These are phyloP conservation scores for Calcarisporium arbuscula DNA, from an alignment of 2,329 filamentous ascomycete species.

Conservation along the genomic window DNA sequence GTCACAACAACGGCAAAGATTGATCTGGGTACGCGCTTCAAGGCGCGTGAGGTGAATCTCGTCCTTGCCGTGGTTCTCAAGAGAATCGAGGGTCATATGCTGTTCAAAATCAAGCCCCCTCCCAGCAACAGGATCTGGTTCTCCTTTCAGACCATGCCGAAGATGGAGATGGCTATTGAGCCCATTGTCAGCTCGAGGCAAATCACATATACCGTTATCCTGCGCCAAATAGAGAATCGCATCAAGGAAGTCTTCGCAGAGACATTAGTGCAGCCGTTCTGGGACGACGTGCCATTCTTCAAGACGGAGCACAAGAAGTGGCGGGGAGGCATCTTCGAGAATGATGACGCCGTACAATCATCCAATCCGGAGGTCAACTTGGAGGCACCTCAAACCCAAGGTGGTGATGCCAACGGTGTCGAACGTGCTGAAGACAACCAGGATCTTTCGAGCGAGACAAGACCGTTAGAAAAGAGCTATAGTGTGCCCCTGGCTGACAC, in stretches of 20 bases:
- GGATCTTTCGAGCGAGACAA: constrained; percentile 32
- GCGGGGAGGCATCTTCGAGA: constrained; percentile 76
- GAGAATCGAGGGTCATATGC: constrained; percentile 74
- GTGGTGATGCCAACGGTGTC: constrained; percentile 43
- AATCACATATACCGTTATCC: constrained; percentile 88
- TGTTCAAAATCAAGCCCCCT: constrained; percentile 86
- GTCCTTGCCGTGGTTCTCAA: constrained; percentile 81
- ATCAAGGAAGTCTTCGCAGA: constrained; percentile 93
- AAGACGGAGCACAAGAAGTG: constrained; percentile 71
- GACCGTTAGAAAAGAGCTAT: constrained; percentile 49
- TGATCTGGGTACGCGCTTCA: constrained; percentile 82
- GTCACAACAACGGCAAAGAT: constrained; percentile 90
- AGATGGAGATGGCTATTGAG: constrained; percentile 89
- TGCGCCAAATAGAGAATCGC: constrained; percentile 87
- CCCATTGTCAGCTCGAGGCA: constrained; percentile 92
- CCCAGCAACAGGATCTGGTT: constrained; percentile 97
- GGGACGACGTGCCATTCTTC: constrained; percentile 93
- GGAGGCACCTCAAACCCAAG: no score
- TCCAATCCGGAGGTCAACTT: no score
- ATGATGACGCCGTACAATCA: constrained; percentile 40
- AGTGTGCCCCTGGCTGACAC: constrained; percentile 39
- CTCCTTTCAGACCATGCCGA: constrained; percentile 87
- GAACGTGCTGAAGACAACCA: constrained; percentile 35
- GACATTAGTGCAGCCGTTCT: constrained; percentile 85
- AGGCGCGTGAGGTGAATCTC: constrained; percentile 81